Evolutionary conservation across 306 rosid genomes (phyloP).

Genomic region (Prunus padus): DNA sequence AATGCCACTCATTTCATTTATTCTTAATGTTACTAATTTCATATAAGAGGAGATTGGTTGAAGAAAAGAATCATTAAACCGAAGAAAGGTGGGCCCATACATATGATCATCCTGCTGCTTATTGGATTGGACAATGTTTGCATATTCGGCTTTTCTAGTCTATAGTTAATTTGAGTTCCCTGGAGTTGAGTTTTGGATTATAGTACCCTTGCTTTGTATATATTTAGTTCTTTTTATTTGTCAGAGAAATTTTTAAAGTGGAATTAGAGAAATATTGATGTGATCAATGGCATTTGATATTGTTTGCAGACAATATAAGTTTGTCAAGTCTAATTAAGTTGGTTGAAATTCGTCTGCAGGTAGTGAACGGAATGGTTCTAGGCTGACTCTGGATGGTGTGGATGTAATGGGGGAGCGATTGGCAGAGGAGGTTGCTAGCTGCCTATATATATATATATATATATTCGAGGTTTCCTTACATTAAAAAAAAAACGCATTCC

Average conservation of each 20-base stretch:
- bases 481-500: conserved; percentile 5
- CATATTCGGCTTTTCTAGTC: not conserved
- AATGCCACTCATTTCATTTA: not conserved
- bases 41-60: not conserved
- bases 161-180: not conserved
- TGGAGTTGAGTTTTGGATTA: conserved; percentile 5
- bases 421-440: conserved; percentile 66
- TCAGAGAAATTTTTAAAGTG: not conserved
- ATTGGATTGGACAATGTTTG: not conserved
- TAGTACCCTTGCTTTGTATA: not conserved
- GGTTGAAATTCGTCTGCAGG: conserved; percentile 45
- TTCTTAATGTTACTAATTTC: not conserved
- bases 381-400: conserved; percentile 78
- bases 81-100: not conserved
- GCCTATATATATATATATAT: conserved; percentile 16
- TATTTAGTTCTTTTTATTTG: not conserved
- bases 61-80: not conserved
- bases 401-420: conserved; percentile 97
- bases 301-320: conserved; percentile 3
- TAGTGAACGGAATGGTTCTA: conserved; percentile 83
- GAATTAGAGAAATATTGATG: not conserved
- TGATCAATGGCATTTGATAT: not conserved
- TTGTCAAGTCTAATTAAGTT: conserved; percentile 8
- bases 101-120: not conserved
- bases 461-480: no score